These are phyloP conservation scores for Mycena sp. DNA, from an alignment of 1,284 basidiomycete species.

Conservation along the genomic window DNA sequence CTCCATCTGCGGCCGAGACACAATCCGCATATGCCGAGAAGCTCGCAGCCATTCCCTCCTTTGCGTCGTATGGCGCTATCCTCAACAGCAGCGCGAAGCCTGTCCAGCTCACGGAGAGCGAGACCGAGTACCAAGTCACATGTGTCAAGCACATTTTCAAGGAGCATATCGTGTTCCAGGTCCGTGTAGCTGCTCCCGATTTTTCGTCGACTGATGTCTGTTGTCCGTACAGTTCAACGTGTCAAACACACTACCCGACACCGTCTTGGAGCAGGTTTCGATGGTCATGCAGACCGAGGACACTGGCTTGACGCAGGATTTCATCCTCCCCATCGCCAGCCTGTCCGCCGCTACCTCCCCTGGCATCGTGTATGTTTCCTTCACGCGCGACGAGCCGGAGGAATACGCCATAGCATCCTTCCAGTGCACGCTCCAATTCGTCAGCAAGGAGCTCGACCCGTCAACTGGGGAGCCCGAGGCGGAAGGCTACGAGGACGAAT, in stretches of 20 bases:
- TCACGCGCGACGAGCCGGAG: conserved; percentile 83
- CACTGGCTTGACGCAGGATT: conserved; percentile 88
- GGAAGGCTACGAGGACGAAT: conserved; percentile 99
- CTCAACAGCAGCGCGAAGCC: conserved; percentile 89
- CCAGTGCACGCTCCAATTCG: conserved; percentile 93
- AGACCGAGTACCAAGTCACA: conserved; percentile 98
- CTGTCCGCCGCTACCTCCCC: conserved; percentile 79
- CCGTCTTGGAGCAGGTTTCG: conserved; percentile 95
- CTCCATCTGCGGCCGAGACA: conserved; percentile 81
- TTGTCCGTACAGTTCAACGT: conserved; percentile 85
- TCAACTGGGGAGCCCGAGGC: conserved; percentile 96
- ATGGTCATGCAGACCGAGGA: conserved; percentile 92
- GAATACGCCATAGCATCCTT: conserved; percentile 90
- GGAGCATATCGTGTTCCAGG: conserved; percentile 97
- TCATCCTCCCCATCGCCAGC: conserved; percentile 88
- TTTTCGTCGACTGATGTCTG: background rate
- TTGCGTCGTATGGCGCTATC: conserved; percentile 87
- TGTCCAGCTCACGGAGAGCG: conserved; percentile 91
- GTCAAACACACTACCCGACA: conserved; percentile 98
- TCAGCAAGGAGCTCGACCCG: conserved; percentile 98
- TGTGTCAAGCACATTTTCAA: conserved; percentile 98
- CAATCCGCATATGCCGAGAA: conserved; percentile 90
- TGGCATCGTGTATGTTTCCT: conserved; percentile 92
- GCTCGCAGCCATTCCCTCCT: conserved; percentile 87
- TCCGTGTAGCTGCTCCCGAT: background rate